A percentile compares a stretch with the other conserved stretches of the same genome.
phyloP scores from a whole-genome alignment of 225 moss, liverwort and hornwort genomes.

The Ulota crispa region DNA sequence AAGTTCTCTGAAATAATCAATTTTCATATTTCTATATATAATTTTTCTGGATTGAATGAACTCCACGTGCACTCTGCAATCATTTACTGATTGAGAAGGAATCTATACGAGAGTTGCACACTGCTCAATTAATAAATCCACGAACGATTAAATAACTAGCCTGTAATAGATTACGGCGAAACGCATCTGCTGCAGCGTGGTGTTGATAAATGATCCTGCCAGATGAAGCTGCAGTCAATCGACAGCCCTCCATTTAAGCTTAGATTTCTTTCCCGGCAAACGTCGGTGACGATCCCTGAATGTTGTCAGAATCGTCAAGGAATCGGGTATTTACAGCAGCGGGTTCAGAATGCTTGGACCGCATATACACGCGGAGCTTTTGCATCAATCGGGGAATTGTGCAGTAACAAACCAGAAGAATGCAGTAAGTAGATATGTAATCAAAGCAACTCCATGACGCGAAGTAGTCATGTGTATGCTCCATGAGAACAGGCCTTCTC shows the following conservation, averaged over 20 bases:
- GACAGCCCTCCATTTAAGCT: background rate
- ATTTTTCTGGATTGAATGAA: background rate
- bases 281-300: background rate
- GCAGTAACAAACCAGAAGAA: background rate
- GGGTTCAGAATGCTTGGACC: background rate
- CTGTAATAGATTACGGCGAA: background rate
- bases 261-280: background rate
- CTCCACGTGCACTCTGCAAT: background rate
- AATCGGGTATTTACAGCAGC: background rate
- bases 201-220: background rate
- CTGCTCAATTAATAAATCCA: background rate
- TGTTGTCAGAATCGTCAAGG: background rate
- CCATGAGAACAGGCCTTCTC: background rate
- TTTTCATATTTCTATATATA: background rate
- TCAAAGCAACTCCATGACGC: background rate
- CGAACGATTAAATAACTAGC: background rate
- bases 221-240: background rate
- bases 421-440: background rate
- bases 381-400: background rate
- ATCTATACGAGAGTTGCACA: background rate
- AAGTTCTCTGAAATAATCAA: background rate
- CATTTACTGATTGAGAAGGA: background rate
- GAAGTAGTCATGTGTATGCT: background rate
- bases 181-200: background rate
- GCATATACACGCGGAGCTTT: background rate